Evolutionary conservation across 345 rosid species (phyloP).

Genomic region (Fremontodendron californicum): DNA sequence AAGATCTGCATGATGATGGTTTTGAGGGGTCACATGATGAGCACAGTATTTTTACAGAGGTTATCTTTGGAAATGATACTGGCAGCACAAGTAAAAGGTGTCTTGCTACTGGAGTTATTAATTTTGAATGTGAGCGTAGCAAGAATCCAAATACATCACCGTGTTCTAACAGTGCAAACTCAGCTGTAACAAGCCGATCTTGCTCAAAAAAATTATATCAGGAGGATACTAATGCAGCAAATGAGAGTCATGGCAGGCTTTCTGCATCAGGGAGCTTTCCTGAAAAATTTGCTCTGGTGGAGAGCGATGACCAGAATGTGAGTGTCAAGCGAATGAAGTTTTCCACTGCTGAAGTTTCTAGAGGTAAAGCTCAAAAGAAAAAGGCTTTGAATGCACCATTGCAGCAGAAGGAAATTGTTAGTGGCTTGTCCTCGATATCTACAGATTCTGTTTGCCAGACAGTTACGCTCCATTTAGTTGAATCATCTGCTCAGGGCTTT

Average conservation of each 20-base stretch:
- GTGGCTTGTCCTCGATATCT: constrained; percentile 21
- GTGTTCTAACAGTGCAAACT: constrained; percentile 53
- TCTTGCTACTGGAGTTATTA: constrained; percentile 45
- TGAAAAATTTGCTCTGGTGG: constrained; percentile 32
- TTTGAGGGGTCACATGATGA: constrained; percentile 64
- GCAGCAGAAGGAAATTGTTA: constrained; percentile 13
- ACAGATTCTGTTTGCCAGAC: constrained; percentile 28
- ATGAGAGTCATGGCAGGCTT: constrained; percentile 21
- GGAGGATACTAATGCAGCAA: constrained; percentile 31
- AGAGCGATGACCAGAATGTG: constrained; percentile 32
- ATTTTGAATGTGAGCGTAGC: constrained; percentile 39
- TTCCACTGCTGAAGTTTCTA: constrained; percentile 31
- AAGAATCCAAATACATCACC: constrained; percentile 37
- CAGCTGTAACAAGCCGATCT: constrained; percentile 51
- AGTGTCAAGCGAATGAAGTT: constrained; percentile 46
- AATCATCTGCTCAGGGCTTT: constrained; percentile 58
- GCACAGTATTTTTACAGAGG: constrained; percentile 46
- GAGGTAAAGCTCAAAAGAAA: constrained; percentile 22
- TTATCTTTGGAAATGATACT: constrained; percentile 45
- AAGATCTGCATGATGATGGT: constrained; percentile 39
- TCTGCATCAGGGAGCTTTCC: constrained; percentile 29
- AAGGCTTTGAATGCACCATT: constrained; percentile 15
- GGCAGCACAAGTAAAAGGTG: constrained; percentile 39
- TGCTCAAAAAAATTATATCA: constrained; percentile 29
- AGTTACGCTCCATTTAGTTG: constrained; percentile 48